A percentile compares a stretch with the other conserved stretches of the same genome.
These are phyloP conservation scores for Suhomyces maxii DNA, from an alignment of 1,139 yeast genomes.

Conservation along the genomic window DNA sequence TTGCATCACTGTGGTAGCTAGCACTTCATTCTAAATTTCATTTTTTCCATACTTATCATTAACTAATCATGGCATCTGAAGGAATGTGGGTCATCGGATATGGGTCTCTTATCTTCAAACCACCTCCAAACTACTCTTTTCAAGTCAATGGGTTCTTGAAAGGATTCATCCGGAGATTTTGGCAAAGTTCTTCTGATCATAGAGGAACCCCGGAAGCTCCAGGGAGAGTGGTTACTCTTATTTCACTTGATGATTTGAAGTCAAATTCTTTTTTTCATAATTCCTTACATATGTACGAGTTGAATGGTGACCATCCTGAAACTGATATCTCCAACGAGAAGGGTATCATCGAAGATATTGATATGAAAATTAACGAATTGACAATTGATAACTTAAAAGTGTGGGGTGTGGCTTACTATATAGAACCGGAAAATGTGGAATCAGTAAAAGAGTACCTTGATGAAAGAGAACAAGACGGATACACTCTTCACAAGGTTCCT, in stretches of 20 bases:
- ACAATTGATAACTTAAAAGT: slow-evolving; percentile 53
- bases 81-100: slow-evolving; percentile 86
- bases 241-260: slow-evolving; percentile 57
- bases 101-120: slow-evolving; percentile 88
- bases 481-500: slow-evolving; percentile 67
- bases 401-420: slow-evolving; percentile 83
- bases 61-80: slow-evolving; percentile 10
- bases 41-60: not conserved
- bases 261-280: slow-evolving; percentile 39
- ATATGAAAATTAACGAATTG: slow-evolving; percentile 22
- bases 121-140: slow-evolving; percentile 70
- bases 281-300: slow-evolving; percentile 47
- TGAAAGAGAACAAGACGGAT: slow-evolving; percentile 86
- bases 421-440: slow-evolving; percentile 62
- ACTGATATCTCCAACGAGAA: slow-evolving; percentile 5
- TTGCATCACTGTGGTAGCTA: too few relatives aligned
- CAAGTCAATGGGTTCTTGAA: slow-evolving; percentile 71
- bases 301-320: slow-evolving; percentile 14
- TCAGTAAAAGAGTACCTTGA: slow-evolving; percentile 71
- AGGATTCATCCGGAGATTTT: slow-evolving; percentile 80
- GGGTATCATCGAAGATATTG: slow-evolving; percentile 8
- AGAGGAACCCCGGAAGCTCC: slow-evolving; percentile 84
- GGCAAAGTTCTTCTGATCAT: slow-evolving; percentile 91
- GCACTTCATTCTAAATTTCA: too few relatives aligned
- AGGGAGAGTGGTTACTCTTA: slow-evolving; percentile 83